Percentiles rank a stretch among this genome's conserved stretches.
Evolutionary conservation across 176 grass and related monocot genomes (phyloP).

Genomic region (Phoenix roebelenii): DNA sequence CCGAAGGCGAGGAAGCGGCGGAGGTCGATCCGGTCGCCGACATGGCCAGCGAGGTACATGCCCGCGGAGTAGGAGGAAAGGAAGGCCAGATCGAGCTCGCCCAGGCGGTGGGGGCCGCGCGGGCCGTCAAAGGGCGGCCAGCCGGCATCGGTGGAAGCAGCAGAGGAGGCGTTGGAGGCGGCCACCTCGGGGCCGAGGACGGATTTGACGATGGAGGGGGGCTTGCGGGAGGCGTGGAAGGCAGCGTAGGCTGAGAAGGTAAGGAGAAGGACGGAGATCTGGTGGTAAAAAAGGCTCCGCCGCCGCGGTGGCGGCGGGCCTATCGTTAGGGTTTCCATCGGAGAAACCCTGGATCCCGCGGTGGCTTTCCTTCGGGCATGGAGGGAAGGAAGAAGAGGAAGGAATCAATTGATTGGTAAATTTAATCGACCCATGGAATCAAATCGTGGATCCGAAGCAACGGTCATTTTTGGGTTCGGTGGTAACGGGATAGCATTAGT

Average conservation of each 20-base stretch:
- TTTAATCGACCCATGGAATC: no score
- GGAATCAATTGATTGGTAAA: no score
- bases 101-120: conserved; percentile 55
- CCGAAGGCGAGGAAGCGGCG: conserved; percentile 61
- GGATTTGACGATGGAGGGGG: conserved; percentile 90
- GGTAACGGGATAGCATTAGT: no score
- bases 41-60: conserved; percentile 82
- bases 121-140: conserved; percentile 66
- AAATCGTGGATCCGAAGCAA: no score
- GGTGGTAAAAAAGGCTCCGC: conserved; percentile 28
- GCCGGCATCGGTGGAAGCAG: neutral
- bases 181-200: conserved; percentile 34
- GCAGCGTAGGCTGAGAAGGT: conserved; percentile 73
- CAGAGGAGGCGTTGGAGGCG: neutral
- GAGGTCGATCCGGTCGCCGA: conserved; percentile 73
- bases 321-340: conserved; percentile 24
- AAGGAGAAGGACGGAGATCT: conserved; percentile 48
- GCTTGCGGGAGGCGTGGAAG: conserved; percentile 97
- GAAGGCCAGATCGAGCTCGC: conserved; percentile 92
- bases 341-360: conserved; percentile 11
- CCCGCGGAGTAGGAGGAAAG: conserved; percentile 52
- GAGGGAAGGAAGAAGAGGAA: neutral
- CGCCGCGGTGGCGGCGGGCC: neutral
- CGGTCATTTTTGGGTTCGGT: no score
- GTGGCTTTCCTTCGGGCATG: neutral